Evolutionary conservation across 2,329 filamentous ascomycete genomes (phyloP).

Genomic region (Calonectria pseudoreteaudii): DNA sequence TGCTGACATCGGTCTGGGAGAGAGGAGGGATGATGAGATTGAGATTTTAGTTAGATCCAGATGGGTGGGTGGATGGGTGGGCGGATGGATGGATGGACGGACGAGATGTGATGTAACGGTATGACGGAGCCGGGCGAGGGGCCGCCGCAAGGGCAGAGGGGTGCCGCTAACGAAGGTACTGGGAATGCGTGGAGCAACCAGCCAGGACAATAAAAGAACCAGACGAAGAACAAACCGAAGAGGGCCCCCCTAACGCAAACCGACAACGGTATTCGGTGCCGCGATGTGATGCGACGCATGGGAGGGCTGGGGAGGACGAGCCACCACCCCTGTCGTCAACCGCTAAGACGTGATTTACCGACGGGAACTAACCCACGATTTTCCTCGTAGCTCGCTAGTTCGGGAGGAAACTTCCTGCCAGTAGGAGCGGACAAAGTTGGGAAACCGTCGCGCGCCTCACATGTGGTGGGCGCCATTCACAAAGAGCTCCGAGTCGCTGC

Average conservation of each 20-base stretch:
- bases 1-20: background rate
- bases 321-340: conserved; percentile 9
- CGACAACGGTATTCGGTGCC: background rate
- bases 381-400: background rate
- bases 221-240: background rate
- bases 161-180: background rate
- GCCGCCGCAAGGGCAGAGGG: background rate
- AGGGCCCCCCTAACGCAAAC: background rate
- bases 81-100: background rate
- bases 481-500: background rate
- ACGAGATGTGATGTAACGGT: conserved; percentile 12
- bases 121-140: background rate
- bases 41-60: conserved; percentile 16
- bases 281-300: background rate
- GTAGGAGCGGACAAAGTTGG: background rate
- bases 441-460: background rate
- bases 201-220: background rate
- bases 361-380: conserved; percentile 12
- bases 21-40: conserved; percentile 10
- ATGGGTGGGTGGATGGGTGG: background rate
- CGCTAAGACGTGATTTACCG: conserved; percentile 11
- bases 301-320: background rate
- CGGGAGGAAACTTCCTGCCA: background rate
- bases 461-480: background rate
- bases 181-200: background rate